Evolutionary conservation across 345 rosid species (phyloP), one percentile per base, ranked within the genome.

Genomic region (Eucalyptus polybractea): DNA sequence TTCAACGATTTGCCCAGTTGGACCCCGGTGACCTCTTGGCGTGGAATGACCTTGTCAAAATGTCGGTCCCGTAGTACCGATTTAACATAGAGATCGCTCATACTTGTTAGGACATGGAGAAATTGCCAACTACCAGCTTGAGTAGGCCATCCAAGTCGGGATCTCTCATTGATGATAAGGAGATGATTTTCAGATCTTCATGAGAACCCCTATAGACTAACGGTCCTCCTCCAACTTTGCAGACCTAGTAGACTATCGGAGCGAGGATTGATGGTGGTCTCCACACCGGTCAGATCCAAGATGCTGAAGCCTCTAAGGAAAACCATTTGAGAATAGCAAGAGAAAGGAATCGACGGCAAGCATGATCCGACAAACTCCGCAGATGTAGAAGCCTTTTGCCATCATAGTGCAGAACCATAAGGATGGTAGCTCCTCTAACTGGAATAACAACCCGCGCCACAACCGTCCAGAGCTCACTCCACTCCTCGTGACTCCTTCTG

Each of bases 41-140:
- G 3, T 10, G 2, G 13, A 56, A 56, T 56, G 62, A 56, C 29
- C 62, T 24, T 24, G 13, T 22, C 62, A 10, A 56, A 56, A 24
- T 56, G 62, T 0, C 62, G 12, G 62, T 56, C 62, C 13, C 1
- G 13, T 56, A 24, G 29, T 56, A 56, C 62, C 0, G 29, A 0
- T 56, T 56, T 25, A 56, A 22, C 62, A 56, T 22, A 22, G 62
- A 56, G 62, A 56, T 56, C 62, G 6, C 62, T 56, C 62, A 10
- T 56, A 56, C 62, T 56, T 56, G 25, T 56, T 56, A 56, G 29
- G 62, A 29, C 33, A 29, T 62, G 9, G 17, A 62, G 72, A 62
- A 62, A 62, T 62, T 29, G 33, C 72, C 33, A 29, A 29, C 9
- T 62, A 62, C 31, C 31, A 62, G 33, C 33, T 29, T 62, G 72